phyloP scores from a whole-genome alignment of 1,284 basidiomycete genomes.

The Moesziomyces globuligerus region DNA sequence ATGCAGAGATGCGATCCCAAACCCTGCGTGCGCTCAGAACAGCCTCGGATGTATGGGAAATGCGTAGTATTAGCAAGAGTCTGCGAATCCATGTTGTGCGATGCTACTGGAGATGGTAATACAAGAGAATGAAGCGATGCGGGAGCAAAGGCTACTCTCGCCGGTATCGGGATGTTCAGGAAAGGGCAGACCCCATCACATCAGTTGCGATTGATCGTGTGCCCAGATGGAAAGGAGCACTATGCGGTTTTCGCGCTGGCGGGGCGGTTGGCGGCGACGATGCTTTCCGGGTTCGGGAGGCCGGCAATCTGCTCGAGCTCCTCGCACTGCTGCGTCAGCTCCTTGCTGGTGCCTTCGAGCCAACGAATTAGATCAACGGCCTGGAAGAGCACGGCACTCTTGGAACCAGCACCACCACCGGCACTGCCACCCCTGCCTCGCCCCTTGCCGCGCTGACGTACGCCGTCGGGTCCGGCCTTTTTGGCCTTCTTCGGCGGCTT shows the following conservation, averaged over 20 bases:
- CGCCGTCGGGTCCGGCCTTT: slow-evolving; percentile 44
- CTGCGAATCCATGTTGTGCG: slow-evolving; percentile 1
- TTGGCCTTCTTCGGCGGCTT: slow-evolving; percentile 54
- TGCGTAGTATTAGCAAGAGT: slow-evolving; percentile 9
- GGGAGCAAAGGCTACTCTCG: not conserved
- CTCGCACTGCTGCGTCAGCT: slow-evolving; percentile 50
- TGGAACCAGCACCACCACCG: slow-evolving; percentile 62
- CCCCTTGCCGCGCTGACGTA: slow-evolving; percentile 58
- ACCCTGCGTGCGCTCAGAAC: too few species aligned
- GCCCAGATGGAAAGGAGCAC: not conserved
- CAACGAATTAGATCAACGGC: slow-evolving; percentile 65
- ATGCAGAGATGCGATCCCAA: too few species aligned
- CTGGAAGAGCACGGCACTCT: slow-evolving; percentile 65
- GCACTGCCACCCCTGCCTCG: slow-evolving; percentile 63
- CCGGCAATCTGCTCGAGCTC: slow-evolving; percentile 51
- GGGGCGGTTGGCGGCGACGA: slow-evolving; percentile 32
- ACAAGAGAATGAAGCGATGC: not conserved
- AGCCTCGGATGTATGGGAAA: not conserved
- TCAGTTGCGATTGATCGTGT: too few species aligned
- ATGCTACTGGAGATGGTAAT: slow-evolving; percentile 6
- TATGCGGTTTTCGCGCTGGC: slow-evolving; percentile 21
- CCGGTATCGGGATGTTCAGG: not conserved
- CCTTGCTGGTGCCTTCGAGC: slow-evolving; percentile 58
- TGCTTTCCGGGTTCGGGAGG: slow-evolving; percentile 29
- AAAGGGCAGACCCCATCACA: not conserved